Percentiles rank a stretch among this genome's conserved stretches.
Conservation (phyloP, 257 asterid genomes). For the Echium plantagineum region DNA sequence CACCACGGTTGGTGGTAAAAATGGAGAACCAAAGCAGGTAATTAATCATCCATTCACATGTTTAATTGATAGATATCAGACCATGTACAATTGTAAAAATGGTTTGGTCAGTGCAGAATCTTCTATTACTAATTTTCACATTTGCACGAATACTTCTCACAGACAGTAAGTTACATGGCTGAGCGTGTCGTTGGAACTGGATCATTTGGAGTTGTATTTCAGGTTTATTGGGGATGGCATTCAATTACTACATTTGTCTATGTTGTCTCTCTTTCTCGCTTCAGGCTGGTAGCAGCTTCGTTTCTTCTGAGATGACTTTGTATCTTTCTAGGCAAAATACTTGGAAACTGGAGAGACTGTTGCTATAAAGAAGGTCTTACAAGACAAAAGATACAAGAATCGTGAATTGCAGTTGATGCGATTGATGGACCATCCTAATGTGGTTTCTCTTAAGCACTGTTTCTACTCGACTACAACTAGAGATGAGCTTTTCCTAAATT, state of each 20-base stretch:
- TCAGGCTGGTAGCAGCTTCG: no score
- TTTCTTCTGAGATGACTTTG: background rate
- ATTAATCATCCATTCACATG: background rate
- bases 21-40: slow-evolving; percentile 96
- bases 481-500: slow-evolving; percentile 82
- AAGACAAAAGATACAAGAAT: slow-evolving; percentile 85
- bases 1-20: slow-evolving; percentile 85
- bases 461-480: slow-evolving; percentile 81
- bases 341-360: slow-evolving; percentile 94
- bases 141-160: slow-evolving; percentile 11
- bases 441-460: slow-evolving; percentile 84
- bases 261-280: background rate
- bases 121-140: slow-evolving; percentile 2
- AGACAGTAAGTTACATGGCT: slow-evolving; percentile 53
- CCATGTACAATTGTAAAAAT: background rate
- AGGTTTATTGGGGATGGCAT: slow-evolving; percentile 8
- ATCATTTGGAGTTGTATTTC: slow-evolving; percentile 40
- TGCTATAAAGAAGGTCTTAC: slow-evolving; percentile 92
- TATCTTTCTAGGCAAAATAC: slow-evolving; percentile 66
- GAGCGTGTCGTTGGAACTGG: slow-evolving; percentile 55
- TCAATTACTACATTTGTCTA: background rate
- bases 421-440: slow-evolving; percentile 89
- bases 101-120: background rate
- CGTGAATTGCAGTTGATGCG: slow-evolving; percentile 95
- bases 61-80: background rate